A percentile compares a stretch with the other conserved stretches of the same genome.
Evolutionary conservation across 345 rosid genomes (phyloP).

Genomic region (Salix suchowensis): DNA sequence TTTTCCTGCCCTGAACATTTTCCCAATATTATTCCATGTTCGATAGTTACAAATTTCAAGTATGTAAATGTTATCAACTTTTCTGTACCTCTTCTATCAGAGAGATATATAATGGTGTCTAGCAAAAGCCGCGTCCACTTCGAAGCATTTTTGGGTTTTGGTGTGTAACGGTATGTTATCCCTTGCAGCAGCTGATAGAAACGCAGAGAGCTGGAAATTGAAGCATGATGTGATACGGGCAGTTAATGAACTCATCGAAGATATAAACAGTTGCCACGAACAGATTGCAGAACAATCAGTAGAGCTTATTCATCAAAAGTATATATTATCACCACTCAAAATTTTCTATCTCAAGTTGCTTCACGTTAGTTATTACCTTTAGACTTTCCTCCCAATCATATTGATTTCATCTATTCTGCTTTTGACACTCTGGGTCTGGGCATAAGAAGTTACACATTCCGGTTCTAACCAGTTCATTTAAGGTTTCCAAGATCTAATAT

Average conservation of each 20-base stretch:
- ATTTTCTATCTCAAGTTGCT: neutral
- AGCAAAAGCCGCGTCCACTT: neutral
- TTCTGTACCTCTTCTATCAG: too few species aligned
- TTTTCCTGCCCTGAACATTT: too few species aligned
- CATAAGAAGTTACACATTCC: too few species aligned
- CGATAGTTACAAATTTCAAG: too few species aligned
- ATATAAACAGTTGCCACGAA: slow-evolving; percentile 79
- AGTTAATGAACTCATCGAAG: slow-evolving; percentile 78
- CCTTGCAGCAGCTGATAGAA: slow-evolving; percentile 68
- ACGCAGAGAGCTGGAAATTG: slow-evolving; percentile 67
- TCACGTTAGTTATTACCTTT: neutral
- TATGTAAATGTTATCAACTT: too few species aligned
- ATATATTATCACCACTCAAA: neutral
- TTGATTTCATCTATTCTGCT: neutral
- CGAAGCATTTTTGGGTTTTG: neutral
- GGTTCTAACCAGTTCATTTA: too few species aligned
- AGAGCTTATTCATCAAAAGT: slow-evolving; percentile 97
- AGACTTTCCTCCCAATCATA: neutral
- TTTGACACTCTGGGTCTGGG: too few species aligned
- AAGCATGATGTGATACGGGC: slow-evolving; percentile 93
- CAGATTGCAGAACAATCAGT: slow-evolving; percentile 95
- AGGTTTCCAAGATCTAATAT: too few species aligned
- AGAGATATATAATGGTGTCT: neutral
- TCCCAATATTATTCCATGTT: too few species aligned
- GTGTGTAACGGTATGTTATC: slow-evolving; percentile 16